A percentile compares a stretch with the other conserved stretches of the same genome.
phyloP scores from a whole-genome alignment of 192 early-diverging fungal genomes.

The Phlyctochytrium bullatum region DNA sequence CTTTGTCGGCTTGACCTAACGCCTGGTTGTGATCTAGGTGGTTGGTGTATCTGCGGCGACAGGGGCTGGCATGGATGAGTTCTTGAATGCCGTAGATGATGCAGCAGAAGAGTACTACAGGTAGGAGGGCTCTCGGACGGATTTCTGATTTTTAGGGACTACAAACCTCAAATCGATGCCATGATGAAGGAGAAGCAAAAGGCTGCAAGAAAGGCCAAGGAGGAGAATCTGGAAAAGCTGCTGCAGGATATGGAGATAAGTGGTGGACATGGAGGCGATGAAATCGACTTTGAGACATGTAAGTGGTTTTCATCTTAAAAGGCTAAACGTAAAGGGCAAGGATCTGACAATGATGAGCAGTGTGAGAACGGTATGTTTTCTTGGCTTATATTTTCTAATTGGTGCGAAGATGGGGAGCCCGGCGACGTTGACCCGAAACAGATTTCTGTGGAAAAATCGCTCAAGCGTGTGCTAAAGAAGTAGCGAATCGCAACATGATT shows the following conservation, averaged over 20 bases:
- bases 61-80: conserved; percentile 86
- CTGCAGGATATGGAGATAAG: conserved; percentile 85
- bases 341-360: too few species aligned
- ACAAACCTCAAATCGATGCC: conserved; percentile 78
- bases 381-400: too few species aligned
- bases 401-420: too few species aligned
- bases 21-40: conserved; percentile 36
- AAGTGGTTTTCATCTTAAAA: too few species aligned
- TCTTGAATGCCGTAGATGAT: conserved; percentile 80
- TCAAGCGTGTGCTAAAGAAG: too few species aligned
- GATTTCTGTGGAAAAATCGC: too few species aligned
- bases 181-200: conserved; percentile 67
- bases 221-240: conserved; percentile 70
- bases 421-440: too few species aligned
- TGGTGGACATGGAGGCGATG: conserved; percentile 1
- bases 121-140: conserved; percentile 24
- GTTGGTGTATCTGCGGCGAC: conserved; percentile 91
- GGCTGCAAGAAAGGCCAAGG: conserved; percentile 65
- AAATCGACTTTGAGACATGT: neutral
- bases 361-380: too few species aligned
- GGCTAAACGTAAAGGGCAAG: too few species aligned
- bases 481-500: too few species aligned
- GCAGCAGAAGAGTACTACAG: conserved; percentile 80
- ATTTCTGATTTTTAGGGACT: conserved; percentile 52
- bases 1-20: neutral